Base-by-base conservation (phyloP, 2,329 filamentous ascomycete genomes). In the Hypoxylon sp. region DNA sequence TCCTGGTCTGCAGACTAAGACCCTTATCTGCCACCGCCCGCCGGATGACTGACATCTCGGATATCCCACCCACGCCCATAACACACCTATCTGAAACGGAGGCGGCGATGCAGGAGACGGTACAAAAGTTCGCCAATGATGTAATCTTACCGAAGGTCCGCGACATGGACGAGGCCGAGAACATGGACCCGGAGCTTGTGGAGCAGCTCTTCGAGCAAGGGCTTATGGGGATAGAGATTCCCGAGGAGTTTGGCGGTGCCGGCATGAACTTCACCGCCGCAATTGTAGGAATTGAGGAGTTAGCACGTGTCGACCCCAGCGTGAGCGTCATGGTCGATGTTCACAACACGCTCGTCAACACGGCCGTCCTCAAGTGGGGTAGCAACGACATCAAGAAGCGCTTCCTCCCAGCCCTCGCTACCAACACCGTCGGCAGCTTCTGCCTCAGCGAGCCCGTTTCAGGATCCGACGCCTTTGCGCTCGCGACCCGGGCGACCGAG, bases 201-300 rank as follows among this genome's bases (percentile, higher is more conserved):
- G 94, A 97, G 84, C 92, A 96, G 82, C 88, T 97, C 58, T 99
- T 99, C 77, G 96, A 99, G 85, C 95, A 98, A 80, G 96, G 96
- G 0, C 85, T 99, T 55, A 99, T 99, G 96, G 92, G 94, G 69
- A 88, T 99, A 72, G 96, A 99, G 84, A 97, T 99, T 64, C 95
- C 96, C 14, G 96, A 99, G 82, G 95, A 98, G 81, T 99, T 91
- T 79, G 96, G 96, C 68, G 96, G 96, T 68, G 93, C 95, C 0
- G 96, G 95, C 74, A 98, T 99, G 96, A 98, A 98, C 88, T 99
- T 99, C 83, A 98, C 96, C 0, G 85, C 95, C 0, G 95, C 95
- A 68, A 97, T 99, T 78, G 91, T 99, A 49, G 95, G 93, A 30
- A 99, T 99, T 76, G 96, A 99, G 83, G 96, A 99, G 86, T 86